phyloP scores from a whole-genome alignment of 2,329 filamentous ascomycete genomes.

The Colletotrichum shisoi region DNA sequence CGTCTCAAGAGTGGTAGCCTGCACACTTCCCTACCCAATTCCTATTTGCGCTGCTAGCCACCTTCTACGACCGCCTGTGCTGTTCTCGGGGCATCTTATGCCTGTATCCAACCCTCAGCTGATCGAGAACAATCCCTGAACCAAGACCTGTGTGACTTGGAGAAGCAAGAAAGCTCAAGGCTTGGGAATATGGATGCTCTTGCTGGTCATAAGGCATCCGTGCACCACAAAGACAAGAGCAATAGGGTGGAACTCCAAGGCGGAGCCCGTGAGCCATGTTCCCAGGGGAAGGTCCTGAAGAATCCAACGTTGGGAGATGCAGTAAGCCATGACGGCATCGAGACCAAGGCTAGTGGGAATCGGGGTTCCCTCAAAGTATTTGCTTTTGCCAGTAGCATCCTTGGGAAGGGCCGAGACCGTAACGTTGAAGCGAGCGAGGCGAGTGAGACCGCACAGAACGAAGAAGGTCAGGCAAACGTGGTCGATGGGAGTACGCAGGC shows the following conservation, averaged over 20 bases:
- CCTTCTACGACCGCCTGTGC: not conserved
- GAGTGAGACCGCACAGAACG: conserved; percentile 91
- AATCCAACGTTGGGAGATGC: conserved; percentile 82
- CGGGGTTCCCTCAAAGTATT: conserved; percentile 96
- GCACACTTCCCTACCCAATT: not conserved
- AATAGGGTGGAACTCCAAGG: conserved; percentile 83
- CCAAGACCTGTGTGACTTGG: not conserved
- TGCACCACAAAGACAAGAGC: conserved; percentile 84
- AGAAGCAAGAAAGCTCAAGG: conserved; percentile 55
- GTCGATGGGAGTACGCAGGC: conserved; percentile 83
- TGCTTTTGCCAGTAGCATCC: conserved; percentile 87
- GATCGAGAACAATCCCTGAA: not conserved
- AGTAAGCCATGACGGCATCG: conserved; percentile 86
- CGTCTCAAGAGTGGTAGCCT: not conserved
- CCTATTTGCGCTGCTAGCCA: not conserved
- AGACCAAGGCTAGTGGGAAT: conserved; percentile 89
- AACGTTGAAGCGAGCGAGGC: conserved; percentile 96
- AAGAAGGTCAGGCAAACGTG: conserved; percentile 84
- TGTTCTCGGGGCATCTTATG: not conserved
- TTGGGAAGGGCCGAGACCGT: conserved; percentile 90
- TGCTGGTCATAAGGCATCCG: conserved; percentile 93
- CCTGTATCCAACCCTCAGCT: not conserved
- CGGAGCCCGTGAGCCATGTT: conserved; percentile 69
- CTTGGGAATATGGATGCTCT: conserved; percentile 94
- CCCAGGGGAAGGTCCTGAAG: conserved; percentile 81